A percentile compares a stretch with the other conserved stretches of the same genome.
phyloP scores from a whole-genome alignment of 208 protist genomes.

The Strigomonas culicis region DNA sequence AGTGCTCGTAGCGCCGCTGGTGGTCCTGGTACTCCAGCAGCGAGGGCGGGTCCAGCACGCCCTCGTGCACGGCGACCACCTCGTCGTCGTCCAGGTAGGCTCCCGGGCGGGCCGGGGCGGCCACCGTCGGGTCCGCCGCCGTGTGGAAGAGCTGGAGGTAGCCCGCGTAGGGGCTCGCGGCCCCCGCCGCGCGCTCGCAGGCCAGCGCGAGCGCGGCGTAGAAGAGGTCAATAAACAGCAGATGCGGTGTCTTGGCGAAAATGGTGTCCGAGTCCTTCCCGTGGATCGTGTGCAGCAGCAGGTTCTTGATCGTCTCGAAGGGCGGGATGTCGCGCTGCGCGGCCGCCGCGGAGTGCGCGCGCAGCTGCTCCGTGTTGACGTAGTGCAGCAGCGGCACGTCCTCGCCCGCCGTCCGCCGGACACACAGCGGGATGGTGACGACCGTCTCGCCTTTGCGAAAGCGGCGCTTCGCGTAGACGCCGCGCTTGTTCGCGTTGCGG shows the following conservation, averaged over 20 bases:
- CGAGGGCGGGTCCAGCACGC: conserved; percentile 49
- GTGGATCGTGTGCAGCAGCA: not conserved
- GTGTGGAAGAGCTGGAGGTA: conserved; percentile 38
- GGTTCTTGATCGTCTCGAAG: conserved; percentile 10
- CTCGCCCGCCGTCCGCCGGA: not conserved
- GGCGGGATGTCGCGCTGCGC: not conserved
- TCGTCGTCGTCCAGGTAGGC: conserved; percentile 53
- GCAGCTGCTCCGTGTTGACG: conserved; percentile 46
- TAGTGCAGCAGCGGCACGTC: conserved; percentile 1
- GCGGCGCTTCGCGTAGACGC: conserved; percentile 43
- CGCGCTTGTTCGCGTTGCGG: conserved; percentile 30
- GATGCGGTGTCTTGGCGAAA: conserved; percentile 60
- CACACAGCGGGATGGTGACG: conserved; percentile 39
- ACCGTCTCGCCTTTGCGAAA: conserved; percentile 45
- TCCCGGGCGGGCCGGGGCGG: not conserved
- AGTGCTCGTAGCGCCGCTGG: conserved; percentile 40
- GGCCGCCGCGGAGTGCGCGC: not conserved
- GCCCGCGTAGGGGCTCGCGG: conserved; percentile 35
- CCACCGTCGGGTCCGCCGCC: not conserved
- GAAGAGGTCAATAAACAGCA: conserved; percentile 64
- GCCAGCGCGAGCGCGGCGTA: conserved; percentile 52
- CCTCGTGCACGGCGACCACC: conserved; percentile 48
- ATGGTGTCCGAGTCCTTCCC: conserved; percentile 15
- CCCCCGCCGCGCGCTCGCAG: conserved; percentile 39
- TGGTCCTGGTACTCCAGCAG: conserved; percentile 67